phyloP scores from a whole-genome alignment of 192 early-diverging fungal genomes.

The Chytriomyces sp. region DNA sequence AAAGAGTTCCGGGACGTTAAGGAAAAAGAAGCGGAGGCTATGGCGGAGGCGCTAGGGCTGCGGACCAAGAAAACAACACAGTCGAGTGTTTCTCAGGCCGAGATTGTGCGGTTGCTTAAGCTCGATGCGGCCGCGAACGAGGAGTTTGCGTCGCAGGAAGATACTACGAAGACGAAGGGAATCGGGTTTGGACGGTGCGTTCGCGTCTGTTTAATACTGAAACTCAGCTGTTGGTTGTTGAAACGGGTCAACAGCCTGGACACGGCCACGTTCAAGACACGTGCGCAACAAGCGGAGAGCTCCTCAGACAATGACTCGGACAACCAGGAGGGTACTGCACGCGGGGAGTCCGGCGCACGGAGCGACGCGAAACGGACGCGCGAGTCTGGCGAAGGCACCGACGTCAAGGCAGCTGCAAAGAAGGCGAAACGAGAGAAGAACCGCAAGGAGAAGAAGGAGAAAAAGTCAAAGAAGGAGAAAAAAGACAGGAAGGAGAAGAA shows the following conservation, averaged over 20 bases:
- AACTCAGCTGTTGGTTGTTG: not conserved
- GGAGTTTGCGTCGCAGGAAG: not conserved
- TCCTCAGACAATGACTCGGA: not conserved
- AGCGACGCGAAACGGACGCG: not conserved
- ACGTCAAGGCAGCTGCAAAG: slow-evolving; percentile 22
- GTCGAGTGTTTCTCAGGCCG: slow-evolving; percentile 24
- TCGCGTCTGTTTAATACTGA: not conserved
- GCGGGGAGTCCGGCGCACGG: not conserved
- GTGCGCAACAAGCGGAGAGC: not conserved
- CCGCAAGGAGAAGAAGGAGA: slow-evolving; percentile 38
- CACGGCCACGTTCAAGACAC: slow-evolving; percentile 17
- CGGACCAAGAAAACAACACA: slow-evolving; percentile 11
- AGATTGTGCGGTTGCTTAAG: slow-evolving; percentile 41
- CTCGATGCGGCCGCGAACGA: slow-evolving; percentile 20
- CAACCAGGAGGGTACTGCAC: not conserved
- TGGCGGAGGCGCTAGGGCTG: slow-evolving; percentile 45
- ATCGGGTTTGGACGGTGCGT: slow-evolving; percentile 45
- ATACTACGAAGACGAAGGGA: slow-evolving; percentile 27
- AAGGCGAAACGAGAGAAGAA: slow-evolving; percentile 32
- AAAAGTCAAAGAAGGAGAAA: slow-evolving; percentile 36
- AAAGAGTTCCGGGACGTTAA: slow-evolving; percentile 39
- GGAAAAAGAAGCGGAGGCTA: slow-evolving; percentile 41
- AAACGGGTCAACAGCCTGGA: not conserved
- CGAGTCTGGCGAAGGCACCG: not conserved
- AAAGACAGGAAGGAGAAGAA: slow-evolving; percentile 36